Base-by-base conservation (phyloP, 2,329 filamentous ascomycete genomes). In the Microdochium paspali region DNA sequence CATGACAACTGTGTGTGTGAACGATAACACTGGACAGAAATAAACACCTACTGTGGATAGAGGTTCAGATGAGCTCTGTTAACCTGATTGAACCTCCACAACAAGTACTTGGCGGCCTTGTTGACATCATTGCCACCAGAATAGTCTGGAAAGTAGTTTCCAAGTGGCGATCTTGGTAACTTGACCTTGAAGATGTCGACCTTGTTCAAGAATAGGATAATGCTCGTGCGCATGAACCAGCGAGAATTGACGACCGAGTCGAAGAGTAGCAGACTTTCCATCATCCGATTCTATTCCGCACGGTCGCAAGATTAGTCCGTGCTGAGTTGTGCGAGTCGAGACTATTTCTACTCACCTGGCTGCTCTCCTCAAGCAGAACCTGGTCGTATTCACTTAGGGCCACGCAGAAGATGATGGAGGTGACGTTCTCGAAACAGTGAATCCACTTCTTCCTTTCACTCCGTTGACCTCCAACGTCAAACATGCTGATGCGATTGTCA, bases 381-480 rank as follows among this genome's bases (percentile, higher is more conserved):
- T 98, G 93, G 62, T 98, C 93, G 65, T 98, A 98, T 69, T 98
- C 93, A 71, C 90, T 97, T 57, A 98, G 72, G 15, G 93, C 93
- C 52, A 98, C 93, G 62, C 93, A 98, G 69, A 98, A 98, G 57
- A 98, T 98, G 66, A 98, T 98, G 3, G 93, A 97, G 40, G 93
- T 98, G 59, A 98, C 93, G 59, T 97, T 97, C 67, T 98, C 93
- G 66, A 98, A 98, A 72, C 93, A 98, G 70, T 98, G 93, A 63
- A 98, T 98, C 93, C 93, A 98, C 72, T 98, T 98, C 75, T 98
- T 98, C 53, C 93, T 81, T 69, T 98, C 93, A 66, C 91, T 97
- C 63, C 93, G 77, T 69, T 98, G 93, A 23, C 93, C 93, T 53
- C 93, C 93, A 4, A 98, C 93, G 66, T 98, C 93, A 63, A 98